phyloP scores from a whole-genome alignment of 768 basidiomycete genomes.

The Suillus plorans region DNA sequence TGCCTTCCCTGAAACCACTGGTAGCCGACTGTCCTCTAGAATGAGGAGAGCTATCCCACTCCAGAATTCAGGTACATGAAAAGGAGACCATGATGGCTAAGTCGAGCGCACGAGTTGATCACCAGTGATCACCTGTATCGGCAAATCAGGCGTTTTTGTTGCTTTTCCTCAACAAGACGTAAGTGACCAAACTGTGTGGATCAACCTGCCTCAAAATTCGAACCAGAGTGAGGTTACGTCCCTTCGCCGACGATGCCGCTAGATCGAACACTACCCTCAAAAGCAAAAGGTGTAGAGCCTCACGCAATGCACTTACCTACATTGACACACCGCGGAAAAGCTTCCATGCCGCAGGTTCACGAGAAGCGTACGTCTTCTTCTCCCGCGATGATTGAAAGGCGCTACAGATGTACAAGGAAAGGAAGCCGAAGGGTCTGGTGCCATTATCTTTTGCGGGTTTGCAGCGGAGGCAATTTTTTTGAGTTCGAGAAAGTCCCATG shows the following conservation, averaged over 20 bases:
- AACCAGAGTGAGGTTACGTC: not conserved
- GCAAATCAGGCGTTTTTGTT: not conserved
- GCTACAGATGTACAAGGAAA: not conserved
- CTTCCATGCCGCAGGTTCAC: not conserved
- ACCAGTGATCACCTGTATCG: not conserved
- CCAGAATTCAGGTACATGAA: not conserved
- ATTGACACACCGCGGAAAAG: not conserved
- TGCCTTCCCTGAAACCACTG: not conserved
- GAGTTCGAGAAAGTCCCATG: not conserved
- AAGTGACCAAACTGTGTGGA: not conserved
- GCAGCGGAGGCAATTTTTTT: not conserved
- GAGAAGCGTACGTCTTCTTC: not conserved
- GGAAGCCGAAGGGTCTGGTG: not conserved
- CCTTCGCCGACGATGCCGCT: not conserved
- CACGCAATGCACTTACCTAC: not conserved
- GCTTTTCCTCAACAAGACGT: not conserved
- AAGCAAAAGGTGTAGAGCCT: not conserved
- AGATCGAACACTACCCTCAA: not conserved
- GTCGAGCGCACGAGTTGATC: not conserved
- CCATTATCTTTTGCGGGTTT: not conserved
- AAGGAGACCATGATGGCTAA: not conserved
- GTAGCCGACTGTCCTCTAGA: not conserved
- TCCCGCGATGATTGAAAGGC: constrained; percentile 5
- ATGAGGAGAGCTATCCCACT: not conserved
- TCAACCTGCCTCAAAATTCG: not conserved